Base-by-base conservation (phyloP, 2,329 filamentous ascomycete species). In the Fusarium sp. region DNA sequence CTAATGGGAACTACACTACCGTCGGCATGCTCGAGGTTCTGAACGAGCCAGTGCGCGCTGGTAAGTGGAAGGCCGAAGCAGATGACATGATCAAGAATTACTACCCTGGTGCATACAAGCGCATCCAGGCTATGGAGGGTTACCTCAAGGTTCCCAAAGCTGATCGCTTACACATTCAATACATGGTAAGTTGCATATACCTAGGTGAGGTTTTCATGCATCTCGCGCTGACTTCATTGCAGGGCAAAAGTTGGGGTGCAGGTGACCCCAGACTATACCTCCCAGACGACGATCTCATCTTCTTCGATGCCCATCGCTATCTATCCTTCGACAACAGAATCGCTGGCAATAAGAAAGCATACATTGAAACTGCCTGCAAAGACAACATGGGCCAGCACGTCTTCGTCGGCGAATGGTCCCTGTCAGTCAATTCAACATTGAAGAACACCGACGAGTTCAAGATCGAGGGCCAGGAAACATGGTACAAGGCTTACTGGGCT, bases 301-400 rank as follows among this genome's bases (percentile, higher is more conserved):
- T 85, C 36, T 91, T 86, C 74, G 89, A 91, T 77, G 85, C 90
- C 77, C 89, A 91, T 74, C 84, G 88, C 26, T 91, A 91, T 77
- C 79, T 89, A 33, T 90, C 90, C 75, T 91, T 85, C 82, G 85
- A 87, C 67, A 72, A 80, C 6, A 79, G 79, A 26, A 82, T 89
- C 31, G 61, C 80, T 3, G 80, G 83, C 2, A 84, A 82, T 12
- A 83, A 90, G 66, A 80, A 82, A 5, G 83, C 82, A 13, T 91
- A 90, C 70, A 82, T 91, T 45, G 63, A 76, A 6, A 83, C 85
- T 6, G 87, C 87, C 3, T 91, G 90, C 81, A 81, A 75, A 17
- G 83, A 85, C 63, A 80, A 87, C 72, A 83, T 71, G 42, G 76
- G 85, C 26, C 80, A 81, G 49, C 80, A 85, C 75, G 84, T 86